Conservation (phyloP, 495 filamentous ascomycete genomes). For the Penicillium pancosmium region DNA sequence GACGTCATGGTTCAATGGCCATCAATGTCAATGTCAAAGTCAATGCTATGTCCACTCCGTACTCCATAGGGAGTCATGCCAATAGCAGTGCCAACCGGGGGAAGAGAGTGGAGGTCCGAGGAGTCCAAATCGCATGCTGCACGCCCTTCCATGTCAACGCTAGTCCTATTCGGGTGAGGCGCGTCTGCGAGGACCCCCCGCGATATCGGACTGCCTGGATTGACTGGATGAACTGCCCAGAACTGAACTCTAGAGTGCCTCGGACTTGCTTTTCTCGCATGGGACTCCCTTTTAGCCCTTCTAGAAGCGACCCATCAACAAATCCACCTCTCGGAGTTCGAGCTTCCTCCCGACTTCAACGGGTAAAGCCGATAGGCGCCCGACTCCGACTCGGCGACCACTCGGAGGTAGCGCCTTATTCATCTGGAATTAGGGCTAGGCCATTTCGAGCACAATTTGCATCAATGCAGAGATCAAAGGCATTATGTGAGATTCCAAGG, state of each 20-base stretch:
- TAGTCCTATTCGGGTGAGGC: slow-evolving; percentile 29
- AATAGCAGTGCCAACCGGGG: slow-evolving; percentile 12
- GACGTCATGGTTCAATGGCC: slow-evolving; percentile 10
- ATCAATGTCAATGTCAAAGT: neutral
- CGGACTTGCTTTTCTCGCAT: too few relatives aligned
- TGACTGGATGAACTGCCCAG: too few relatives aligned
- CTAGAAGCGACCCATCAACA: neutral
- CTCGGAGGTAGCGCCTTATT: neutral
- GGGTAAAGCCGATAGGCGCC: slow-evolving; percentile 1
- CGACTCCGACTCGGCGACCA: slow-evolving; percentile 1
- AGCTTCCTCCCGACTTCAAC: neutral
- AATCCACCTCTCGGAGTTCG: neutral
- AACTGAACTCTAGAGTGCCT: too few relatives aligned
- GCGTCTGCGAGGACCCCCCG: slow-evolving; percentile 3
- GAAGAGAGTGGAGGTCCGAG: slow-evolving; percentile 8
- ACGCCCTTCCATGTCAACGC: slow-evolving; percentile 46
- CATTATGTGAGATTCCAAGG: too few relatives aligned
- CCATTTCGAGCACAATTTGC: neutral
- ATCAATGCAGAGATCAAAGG: too few relatives aligned
- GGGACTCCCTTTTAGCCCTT: neutral
- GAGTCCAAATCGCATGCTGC: slow-evolving; percentile 22
- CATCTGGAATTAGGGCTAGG: neutral
- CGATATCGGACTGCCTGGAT: slow-evolving; percentile 14
- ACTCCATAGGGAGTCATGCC: neutral
- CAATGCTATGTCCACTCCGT: neutral